These are phyloP conservation scores for Fagus crenata DNA, from an alignment of 306 rosid species.

Conservation along the genomic window DNA sequence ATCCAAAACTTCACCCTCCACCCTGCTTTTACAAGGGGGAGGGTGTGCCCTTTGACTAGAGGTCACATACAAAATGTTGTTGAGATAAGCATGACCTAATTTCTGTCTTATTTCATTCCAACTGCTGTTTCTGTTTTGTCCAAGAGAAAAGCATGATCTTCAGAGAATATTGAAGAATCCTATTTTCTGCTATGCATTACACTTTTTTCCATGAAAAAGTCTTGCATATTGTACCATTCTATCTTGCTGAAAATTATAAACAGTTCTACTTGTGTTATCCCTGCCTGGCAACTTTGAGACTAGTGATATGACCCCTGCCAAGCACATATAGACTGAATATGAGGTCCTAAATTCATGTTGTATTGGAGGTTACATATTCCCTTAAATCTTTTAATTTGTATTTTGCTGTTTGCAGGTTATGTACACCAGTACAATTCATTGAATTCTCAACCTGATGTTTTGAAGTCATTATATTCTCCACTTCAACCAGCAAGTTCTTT, in stretches of 20 bases:
- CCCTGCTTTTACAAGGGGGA: too few relatives aligned
- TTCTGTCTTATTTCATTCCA: not conserved
- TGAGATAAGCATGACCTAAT: not conserved
- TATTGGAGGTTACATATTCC: constrained; percentile 3
- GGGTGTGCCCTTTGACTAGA: too few relatives aligned
- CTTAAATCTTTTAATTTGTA: constrained; percentile 18
- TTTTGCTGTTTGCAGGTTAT: constrained; percentile 60
- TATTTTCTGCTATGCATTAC: not conserved
- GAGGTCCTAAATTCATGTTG: constrained; percentile 2
- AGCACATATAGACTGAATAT: not conserved
- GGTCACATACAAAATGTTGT: too few relatives aligned
- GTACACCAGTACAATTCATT: constrained; percentile 90
- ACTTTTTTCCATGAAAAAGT: not conserved
- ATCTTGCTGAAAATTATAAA: not conserved
- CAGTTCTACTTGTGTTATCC: not conserved
- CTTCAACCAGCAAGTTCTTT: constrained; percentile 94
- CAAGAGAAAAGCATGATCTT: not conserved
- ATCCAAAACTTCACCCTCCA: too few relatives aligned
- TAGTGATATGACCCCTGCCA: not conserved
- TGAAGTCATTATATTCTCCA: constrained; percentile 94
- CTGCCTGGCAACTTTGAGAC: not conserved
- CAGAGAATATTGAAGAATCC: constrained; percentile 2
- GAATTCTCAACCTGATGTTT: constrained; percentile 92
- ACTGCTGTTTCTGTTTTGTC: not conserved
- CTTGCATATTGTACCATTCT: not conserved